Percentiles rank a stretch among this genome's conserved stretches.
Conservation (phyloP, 2,329 filamentous ascomycete species). For the Aspergillus sp. region DNA sequence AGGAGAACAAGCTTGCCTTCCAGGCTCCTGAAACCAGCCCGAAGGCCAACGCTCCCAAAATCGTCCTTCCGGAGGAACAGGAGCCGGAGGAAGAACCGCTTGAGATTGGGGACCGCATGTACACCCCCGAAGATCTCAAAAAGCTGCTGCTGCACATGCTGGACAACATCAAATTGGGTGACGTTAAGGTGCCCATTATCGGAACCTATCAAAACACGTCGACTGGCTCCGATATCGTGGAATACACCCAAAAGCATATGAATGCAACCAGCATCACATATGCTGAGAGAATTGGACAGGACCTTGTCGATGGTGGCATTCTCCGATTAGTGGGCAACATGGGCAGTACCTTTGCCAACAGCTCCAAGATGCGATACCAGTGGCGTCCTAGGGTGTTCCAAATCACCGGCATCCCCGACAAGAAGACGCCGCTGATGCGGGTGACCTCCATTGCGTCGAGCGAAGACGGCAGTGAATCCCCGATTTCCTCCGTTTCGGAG, state of each 20-base stretch:
- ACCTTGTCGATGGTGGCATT: constrained; percentile 82
- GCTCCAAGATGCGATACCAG: constrained; percentile 95
- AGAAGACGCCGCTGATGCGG: constrained; percentile 70
- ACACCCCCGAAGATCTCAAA: constrained; percentile 83
- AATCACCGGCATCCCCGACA: constrained; percentile 82
- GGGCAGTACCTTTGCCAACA: constrained; percentile 94
- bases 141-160: constrained; percentile 85
- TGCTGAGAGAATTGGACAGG: constrained; percentile 91
- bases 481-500: constrained; percentile 80
- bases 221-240: constrained; percentile 86
- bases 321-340: constrained; percentile 90
- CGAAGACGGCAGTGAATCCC: constrained; percentile 68
- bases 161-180: constrained; percentile 79
- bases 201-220: constrained; percentile 94
- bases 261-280: constrained; percentile 80
- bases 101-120: constrained; percentile 88
- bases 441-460: constrained; percentile 70
- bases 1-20: constrained; percentile 98
- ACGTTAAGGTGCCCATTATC: constrained; percentile 92
- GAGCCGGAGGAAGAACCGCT: constrained; percentile 74
- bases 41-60: constrained; percentile 62
- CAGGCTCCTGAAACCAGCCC: constrained; percentile 77
- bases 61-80: constrained; percentile 77
- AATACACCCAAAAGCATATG: constrained; percentile 90
- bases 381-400: constrained; percentile 94